Percentiles rank a stretch among this genome's conserved stretches.
Conservation (phyloP, 306 rosid genomes). For the Coriaria nepalensis region DNA sequence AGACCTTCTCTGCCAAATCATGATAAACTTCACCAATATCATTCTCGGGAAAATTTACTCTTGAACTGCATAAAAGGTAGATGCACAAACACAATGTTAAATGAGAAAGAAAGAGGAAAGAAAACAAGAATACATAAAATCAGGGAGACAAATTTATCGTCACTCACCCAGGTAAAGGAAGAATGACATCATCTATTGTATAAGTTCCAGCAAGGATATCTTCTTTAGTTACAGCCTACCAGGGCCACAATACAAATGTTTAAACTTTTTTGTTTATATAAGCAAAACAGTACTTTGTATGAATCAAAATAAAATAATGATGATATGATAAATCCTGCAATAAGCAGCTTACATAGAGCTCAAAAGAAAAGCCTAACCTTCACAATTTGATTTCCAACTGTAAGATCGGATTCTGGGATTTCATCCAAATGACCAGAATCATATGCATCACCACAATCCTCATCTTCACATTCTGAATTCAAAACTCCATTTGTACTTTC, state of each 20-base stretch:
- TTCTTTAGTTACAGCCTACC: slow-evolving; percentile 61
- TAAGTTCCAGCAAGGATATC: slow-evolving; percentile 48
- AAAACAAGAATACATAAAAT: slow-evolving; percentile 7
- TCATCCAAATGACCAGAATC: slow-evolving; percentile 44
- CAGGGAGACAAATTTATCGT: slow-evolving; percentile 3
- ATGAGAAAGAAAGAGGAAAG: slow-evolving; percentile 3
- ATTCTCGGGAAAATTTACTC: slow-evolving; percentile 58
- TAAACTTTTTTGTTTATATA: no score
- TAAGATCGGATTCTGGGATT: slow-evolving; percentile 27
- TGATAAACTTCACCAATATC: slow-evolving; percentile 56
- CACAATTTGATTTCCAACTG: slow-evolving; percentile 29
- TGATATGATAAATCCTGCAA: no score
- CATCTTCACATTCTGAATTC: slow-evolving; percentile 32
- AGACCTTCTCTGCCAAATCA: slow-evolving; percentile 72
- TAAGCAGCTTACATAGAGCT: not conserved
- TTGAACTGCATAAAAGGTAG: slow-evolving; percentile 47
- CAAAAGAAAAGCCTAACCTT: slow-evolving; percentile 42
- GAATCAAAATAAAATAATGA: no score
- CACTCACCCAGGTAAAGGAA: slow-evolving; percentile 94
- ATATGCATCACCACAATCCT: slow-evolving; percentile 21
- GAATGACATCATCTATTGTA: slow-evolving; percentile 68
- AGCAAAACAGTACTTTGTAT: no score
- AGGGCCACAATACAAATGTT: not conserved
- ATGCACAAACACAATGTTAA: not conserved
- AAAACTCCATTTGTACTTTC: slow-evolving; percentile 25